Conservation (phyloP, 176 grass and related monocot genomes). For the Themeda triandra region DNA sequence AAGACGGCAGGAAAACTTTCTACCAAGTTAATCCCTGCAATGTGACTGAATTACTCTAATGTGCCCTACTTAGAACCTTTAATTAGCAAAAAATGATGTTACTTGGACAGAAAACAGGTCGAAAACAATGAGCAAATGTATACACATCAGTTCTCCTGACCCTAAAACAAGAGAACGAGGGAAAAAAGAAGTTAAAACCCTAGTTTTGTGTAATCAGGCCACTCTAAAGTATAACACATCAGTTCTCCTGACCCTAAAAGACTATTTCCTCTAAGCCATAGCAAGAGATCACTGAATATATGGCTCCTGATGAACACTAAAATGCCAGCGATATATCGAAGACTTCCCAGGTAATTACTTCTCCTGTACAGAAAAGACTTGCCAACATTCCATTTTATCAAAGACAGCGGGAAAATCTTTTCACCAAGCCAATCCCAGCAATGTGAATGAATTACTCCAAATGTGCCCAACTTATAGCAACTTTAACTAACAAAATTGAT, state of each 20-base stretch:
- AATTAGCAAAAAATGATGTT: not conserved
- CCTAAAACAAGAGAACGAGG: no score
- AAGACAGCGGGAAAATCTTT: not conserved
- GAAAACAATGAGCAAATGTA: no score
- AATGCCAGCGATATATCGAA: no score
- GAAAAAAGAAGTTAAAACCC: not conserved
- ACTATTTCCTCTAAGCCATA: not conserved
- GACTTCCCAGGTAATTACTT: conserved; percentile 11
- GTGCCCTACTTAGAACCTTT: not conserved
- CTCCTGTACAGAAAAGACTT: not conserved
- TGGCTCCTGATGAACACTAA: not conserved
- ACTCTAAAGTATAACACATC: not conserved
- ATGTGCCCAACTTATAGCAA: not conserved
- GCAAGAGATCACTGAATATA: not conserved
- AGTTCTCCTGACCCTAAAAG: not conserved
- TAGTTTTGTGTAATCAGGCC: not conserved
- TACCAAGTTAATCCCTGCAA: not conserved
- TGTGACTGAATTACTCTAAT: conserved; percentile 4
- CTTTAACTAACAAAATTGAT: not conserved
- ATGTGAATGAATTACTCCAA: not conserved
- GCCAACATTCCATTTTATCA: not conserved
- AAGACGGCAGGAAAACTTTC: not conserved
- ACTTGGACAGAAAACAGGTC: not conserved
- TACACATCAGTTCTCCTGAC: no score
- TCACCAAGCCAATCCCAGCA: not conserved